Evolutionary conservation across 306 rosid species (phyloP).

Genomic region (Ochetophila trinervis): DNA sequence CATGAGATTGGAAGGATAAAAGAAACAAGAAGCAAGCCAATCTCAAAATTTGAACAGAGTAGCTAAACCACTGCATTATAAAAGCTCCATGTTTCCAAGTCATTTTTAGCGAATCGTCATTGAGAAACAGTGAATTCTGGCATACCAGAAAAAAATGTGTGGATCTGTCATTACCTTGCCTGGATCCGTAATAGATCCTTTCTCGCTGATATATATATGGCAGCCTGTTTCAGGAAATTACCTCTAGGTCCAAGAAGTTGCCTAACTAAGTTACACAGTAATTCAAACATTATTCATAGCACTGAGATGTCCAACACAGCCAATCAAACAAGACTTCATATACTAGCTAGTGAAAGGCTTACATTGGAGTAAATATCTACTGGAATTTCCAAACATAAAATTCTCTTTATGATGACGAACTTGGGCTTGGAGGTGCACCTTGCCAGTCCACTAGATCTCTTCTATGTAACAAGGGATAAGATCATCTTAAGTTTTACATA

Average conservation of each 20-base stretch:
- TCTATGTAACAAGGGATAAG: conserved; percentile 20
- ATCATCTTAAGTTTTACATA: neutral
- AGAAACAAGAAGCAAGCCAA: conserved; percentile 13
- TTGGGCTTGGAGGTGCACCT: conserved; percentile 96
- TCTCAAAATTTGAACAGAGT: conserved; percentile 9
- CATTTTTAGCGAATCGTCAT: neutral
- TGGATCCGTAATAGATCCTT: conserved; percentile 71
- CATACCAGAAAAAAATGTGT: conserved; percentile 10
- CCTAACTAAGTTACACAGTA: conserved; percentile 65
- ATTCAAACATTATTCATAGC: conserved; percentile 22
- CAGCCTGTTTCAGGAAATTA: conserved; percentile 73
- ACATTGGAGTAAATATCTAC: conserved; percentile 89
- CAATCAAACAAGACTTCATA: conserved; percentile 25
- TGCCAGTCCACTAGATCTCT: conserved; percentile 99
- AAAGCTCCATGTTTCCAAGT: conserved; percentile 4
- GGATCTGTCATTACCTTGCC: conserved; percentile 55
- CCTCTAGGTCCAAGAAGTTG: conserved; percentile 74
- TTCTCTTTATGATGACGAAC: conserved; percentile 86
- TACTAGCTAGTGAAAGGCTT: conserved; percentile 26
- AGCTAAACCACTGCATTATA: conserved; percentile 3
- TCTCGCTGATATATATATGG: conserved; percentile 64
- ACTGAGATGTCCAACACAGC: conserved; percentile 16
- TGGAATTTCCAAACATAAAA: conserved; percentile 91
- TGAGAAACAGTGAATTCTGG: conserved; percentile 10
- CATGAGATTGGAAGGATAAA: conserved; percentile 38